Percentiles rank a stretch among this genome's conserved stretches.
phyloP scores from a whole-genome alignment of 202 grass and related monocot species.

The Eragrostis tef region DNA sequence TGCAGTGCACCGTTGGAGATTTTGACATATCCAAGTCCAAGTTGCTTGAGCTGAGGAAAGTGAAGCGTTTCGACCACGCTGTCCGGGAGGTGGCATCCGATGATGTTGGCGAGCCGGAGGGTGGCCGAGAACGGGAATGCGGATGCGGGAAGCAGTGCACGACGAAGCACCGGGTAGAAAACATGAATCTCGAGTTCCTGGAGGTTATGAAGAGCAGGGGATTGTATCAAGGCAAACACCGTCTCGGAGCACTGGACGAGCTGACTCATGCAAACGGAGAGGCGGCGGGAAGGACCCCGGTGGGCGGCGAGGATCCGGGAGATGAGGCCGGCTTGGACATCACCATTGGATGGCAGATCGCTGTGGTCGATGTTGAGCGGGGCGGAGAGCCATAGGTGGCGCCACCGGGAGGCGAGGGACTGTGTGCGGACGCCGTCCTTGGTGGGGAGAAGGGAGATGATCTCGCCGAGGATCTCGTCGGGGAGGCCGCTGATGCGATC shows the following conservation, averaged over 20 bases:
- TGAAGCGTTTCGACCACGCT: not conserved
- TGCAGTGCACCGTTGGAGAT: conserved; percentile 21
- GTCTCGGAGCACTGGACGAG: not conserved
- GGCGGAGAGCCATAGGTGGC: conserved; percentile 26
- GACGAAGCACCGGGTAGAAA: not conserved
- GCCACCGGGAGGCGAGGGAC: conserved; percentile 50
- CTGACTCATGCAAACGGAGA: not conserved
- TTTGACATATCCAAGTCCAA: not conserved
- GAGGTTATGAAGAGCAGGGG: not conserved
- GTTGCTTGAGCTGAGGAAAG: conserved; percentile 14
- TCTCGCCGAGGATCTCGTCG: conserved; percentile 27
- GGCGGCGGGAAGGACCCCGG: not conserved
- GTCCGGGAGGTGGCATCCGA: not conserved
- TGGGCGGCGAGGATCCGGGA: not conserved
- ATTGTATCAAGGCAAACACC: not conserved
- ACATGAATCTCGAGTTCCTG: not conserved
- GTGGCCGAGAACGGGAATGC: conserved; percentile 14
- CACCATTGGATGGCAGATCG: too few species aligned
- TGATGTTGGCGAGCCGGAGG: not conserved
- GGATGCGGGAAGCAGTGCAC: not conserved
- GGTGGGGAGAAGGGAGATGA: conserved; percentile 49
- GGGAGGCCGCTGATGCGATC: conserved; percentile 50
- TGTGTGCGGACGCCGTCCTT: conserved; percentile 40
- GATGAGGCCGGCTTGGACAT: not conserved
- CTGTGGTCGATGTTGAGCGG: conserved; percentile 31